Evolutionary conservation across 768 basidiomycete species (phyloP).

Genomic region (Podaxis sp.): DNA sequence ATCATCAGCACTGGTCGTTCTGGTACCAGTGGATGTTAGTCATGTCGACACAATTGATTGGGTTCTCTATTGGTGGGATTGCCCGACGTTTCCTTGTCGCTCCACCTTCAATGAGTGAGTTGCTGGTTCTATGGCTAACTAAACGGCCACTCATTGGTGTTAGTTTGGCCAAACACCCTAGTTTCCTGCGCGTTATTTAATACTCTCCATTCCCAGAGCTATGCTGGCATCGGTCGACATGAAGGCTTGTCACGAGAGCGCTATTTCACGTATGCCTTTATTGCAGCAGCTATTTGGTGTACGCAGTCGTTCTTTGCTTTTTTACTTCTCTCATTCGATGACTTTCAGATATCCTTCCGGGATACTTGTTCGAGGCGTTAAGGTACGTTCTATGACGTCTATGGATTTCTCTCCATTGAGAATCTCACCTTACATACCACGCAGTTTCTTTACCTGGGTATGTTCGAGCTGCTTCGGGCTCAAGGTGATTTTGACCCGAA

Average conservation of each 20-base stretch:
- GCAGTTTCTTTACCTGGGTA: constrained; percentile 49
- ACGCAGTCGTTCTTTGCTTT: constrained; percentile 14
- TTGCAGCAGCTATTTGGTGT: constrained; percentile 44
- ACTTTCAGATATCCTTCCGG: constrained; percentile 50
- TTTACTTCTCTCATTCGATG: background rate
- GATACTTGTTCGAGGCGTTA: constrained; percentile 57
- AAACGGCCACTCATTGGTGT: constrained; percentile 4
- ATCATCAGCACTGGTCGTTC: constrained; percentile 54
- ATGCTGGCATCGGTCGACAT: constrained; percentile 49
- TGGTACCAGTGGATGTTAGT: constrained; percentile 56
- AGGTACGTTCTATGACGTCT: constrained; percentile 29
- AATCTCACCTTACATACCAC: background rate
- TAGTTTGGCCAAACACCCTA: constrained; percentile 71
- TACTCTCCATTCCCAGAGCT: constrained; percentile 61
- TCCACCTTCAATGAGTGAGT: constrained; percentile 60
- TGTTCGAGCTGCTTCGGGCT: background rate
- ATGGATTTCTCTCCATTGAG: background rate
- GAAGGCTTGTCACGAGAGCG: constrained; percentile 54
- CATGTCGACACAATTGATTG: constrained; percentile 70
- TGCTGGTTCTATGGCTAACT: background rate
- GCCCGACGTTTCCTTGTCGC: constrained; percentile 60
- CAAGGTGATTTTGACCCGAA: constrained; percentile 11
- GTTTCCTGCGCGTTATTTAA: constrained; percentile 72
- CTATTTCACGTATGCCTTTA: constrained; percentile 54
- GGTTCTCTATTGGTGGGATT: constrained; percentile 53